Base-by-base conservation (phyloP, 2,329 filamentous ascomycete genomes). In the Fusarium lateritium region DNA sequence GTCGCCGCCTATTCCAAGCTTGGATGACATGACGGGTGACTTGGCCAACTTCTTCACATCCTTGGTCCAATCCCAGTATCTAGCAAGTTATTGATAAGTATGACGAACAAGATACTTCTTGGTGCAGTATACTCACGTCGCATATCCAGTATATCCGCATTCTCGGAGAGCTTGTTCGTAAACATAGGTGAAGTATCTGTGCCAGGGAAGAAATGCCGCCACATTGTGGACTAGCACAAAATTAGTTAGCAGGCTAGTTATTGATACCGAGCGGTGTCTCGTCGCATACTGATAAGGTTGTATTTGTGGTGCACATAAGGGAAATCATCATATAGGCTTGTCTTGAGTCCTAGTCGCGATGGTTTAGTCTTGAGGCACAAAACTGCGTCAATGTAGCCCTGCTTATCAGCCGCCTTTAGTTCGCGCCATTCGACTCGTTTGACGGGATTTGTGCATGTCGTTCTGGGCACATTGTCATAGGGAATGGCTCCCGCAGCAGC, bases 311-410 rank as follows among this genome's bases (percentile, higher is more conserved):
- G 61, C 2, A 63, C 38, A 14, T 63, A 36, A 5, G 58, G 58
- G 1, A 63, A 63, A 7, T 63, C 61, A 6, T 63, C 58, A 2
- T 63, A 63, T 0, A 63, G 14, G 17, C 47, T 56, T 1, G 61
- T 57, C 15, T 63, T n/a, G 1, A 63, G 58, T 2, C 61, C 61
- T 4, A 63, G 44, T 2, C 58, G 61, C 7, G 61, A 63, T 4
- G 61, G 61, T 13, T 63, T 63, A 1, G 58, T 63, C 38, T 63
- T 63, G 2, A 63, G 21, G 11, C 61, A 63, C 3, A 63, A 22
- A 39, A 63, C 61, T 21, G 60, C 33, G 4, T 63, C 38, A 11
- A 63, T 7, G 9, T 63, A 63, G 3, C 13, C 11, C 21, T 63
- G 47, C 33, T 63, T 59, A 34, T 63, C 33, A 3, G 43, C n/a